phyloP scores from a whole-genome alignment of 345 rosid species.

The Turnera subulata region DNA sequence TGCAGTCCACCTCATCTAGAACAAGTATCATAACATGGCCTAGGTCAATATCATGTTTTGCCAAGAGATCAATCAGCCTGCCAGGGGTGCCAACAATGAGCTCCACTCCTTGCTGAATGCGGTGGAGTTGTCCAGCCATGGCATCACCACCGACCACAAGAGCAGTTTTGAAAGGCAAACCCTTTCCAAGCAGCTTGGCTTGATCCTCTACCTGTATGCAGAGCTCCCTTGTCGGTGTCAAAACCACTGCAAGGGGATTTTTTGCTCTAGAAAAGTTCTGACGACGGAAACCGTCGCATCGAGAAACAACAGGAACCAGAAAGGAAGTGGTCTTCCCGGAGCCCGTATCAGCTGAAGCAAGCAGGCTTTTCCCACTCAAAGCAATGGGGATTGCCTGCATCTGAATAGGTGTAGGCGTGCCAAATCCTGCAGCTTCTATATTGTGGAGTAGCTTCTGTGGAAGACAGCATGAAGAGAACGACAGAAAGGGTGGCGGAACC shows the following conservation, averaged over 20 bases:
- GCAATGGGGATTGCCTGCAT: constrained; percentile 90
- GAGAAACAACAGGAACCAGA: constrained; percentile 67
- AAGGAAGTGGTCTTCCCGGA: constrained; percentile 89
- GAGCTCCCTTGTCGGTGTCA: constrained; percentile 90
- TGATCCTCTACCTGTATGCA: constrained; percentile 85
- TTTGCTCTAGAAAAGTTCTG: constrained; percentile 26
- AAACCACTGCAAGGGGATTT: constrained; percentile 61
- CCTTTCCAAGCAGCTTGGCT: constrained; percentile 89
- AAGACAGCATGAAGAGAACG: constrained; percentile 61
- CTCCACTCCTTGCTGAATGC: constrained; percentile 82
- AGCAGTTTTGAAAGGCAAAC: constrained; percentile 87
- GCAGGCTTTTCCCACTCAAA: constrained; percentile 54
- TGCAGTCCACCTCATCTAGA: constrained; percentile 89
- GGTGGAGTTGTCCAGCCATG: constrained; percentile 69
- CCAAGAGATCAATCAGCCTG: constrained; percentile 73
- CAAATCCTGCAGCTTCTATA: constrained; percentile 67
- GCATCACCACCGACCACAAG: constrained; percentile 91
- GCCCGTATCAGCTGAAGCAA: constrained; percentile 88
- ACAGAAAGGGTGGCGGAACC: constrained; percentile 54
- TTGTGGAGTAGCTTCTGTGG: constrained; percentile 62
- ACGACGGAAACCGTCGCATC: constrained; percentile 42
- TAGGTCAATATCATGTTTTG: constrained; percentile 58
- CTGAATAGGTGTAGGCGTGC: constrained; percentile 76
- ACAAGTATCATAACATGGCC: constrained; percentile 48
- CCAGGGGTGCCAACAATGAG: constrained; percentile 85